Evolutionary conservation across 129 eudicot species (phyloP).

Genomic region (Arctium minus): DNA sequence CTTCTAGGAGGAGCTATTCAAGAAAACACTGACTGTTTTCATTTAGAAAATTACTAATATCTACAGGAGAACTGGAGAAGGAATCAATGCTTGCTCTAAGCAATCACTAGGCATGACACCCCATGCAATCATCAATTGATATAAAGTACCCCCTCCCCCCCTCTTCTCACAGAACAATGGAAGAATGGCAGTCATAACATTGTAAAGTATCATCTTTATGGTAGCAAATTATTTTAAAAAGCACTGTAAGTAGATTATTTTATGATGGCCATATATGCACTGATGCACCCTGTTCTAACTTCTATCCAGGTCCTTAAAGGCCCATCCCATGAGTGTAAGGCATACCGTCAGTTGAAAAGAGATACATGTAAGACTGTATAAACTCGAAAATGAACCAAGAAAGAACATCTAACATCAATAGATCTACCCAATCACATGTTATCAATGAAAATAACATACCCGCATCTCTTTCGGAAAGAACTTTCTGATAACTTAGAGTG

Average conservation of each 20-base stretch:
- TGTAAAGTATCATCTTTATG: background rate
- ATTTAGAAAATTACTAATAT: background rate
- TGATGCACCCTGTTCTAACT: too few species aligned
- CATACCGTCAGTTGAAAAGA: background rate
- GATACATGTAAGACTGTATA: background rate
- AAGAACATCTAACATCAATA: slow-evolving; percentile 1
- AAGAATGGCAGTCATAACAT: background rate
- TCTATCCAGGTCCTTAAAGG: background rate
- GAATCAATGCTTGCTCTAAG: too few species aligned
- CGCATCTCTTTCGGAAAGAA: slow-evolving; percentile 81
- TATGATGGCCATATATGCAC: background rate
- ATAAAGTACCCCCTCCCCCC: too few species aligned
- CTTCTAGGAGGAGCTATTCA: background rate
- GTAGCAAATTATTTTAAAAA: too few species aligned
- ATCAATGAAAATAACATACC: slow-evolving; percentile 39
- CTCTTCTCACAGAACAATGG: background rate
- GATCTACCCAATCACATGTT: background rate
- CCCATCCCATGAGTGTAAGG: background rate
- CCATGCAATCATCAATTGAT: too few species aligned
- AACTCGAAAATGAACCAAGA: slow-evolving; percentile 6
- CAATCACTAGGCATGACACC: too few species aligned
- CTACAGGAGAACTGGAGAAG: too few species aligned
- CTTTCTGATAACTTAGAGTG: slow-evolving; percentile 86
- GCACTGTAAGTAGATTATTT: too few species aligned
- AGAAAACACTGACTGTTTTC: background rate